These are phyloP conservation scores for Rubroboletus pulcherrimus DNA, from an alignment of 768 basidiomycete species.

Conservation along the genomic window DNA sequence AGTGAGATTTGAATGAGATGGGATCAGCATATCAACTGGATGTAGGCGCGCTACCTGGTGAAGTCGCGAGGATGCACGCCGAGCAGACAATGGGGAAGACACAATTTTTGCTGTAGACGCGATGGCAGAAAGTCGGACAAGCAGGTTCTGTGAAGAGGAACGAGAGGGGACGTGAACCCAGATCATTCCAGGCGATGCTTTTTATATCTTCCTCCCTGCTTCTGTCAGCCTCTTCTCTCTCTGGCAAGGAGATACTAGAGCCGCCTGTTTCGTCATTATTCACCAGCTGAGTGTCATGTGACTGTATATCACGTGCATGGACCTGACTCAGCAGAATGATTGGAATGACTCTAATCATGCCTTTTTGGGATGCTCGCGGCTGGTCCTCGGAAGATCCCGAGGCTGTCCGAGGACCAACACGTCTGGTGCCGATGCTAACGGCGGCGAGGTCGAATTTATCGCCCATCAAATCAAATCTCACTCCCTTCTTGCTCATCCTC, in stretches of 20 bases:
- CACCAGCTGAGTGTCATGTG: slow-evolving; percentile 8
- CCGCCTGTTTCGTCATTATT: neutral
- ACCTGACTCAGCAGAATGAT: neutral
- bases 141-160: slow-evolving; percentile 7
- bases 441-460: neutral
- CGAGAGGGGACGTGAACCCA: neutral
- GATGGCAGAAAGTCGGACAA: slow-evolving; percentile 5
- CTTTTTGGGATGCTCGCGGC: no score
- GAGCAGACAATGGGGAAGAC: slow-evolving; percentile 2
- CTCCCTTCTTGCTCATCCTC: neutral
- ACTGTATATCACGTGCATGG: slow-evolving; percentile 6
- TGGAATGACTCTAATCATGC: no score
- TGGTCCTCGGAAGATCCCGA: no score
- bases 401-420: no score
- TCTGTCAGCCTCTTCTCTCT: slow-evolving; percentile 13
- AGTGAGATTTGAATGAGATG: neutral
- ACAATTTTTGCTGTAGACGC: slow-evolving; percentile 14
- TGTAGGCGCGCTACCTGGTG: slow-evolving; percentile 20
- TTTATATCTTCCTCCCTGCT: slow-evolving; percentile 14
- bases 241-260: neutral
- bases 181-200: slow-evolving; percentile 12
- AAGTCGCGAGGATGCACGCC: slow-evolving; percentile 19
- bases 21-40: neutral
- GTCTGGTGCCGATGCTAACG: no score
- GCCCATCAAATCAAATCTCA: neutral